Evolutionary conservation across 306 rosid species (phyloP), one percentile per base, ranked within the genome.

Genomic region (Astragalus glycyphyllos): DNA sequence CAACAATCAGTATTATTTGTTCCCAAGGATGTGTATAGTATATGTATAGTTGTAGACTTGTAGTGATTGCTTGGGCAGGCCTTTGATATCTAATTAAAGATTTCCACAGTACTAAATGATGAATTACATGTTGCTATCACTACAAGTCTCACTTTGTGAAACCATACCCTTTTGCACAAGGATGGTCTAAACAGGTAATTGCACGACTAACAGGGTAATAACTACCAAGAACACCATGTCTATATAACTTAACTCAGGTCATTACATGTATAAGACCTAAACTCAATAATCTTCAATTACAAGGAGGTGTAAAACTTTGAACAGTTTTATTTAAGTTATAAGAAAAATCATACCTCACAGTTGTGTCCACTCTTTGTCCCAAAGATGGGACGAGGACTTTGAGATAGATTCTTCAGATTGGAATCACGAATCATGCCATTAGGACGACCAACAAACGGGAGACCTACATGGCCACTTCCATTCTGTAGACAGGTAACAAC

Each of bases 291-390:
- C 55, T 31, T 65, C 68, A 37, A 75, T 17, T 62, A 47, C 40
- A 61, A 59, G 31, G 15, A 45, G 58, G 38, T 65, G 51, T 10
- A 60, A 29, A 49, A 57, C 34, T 34, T 54, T 12, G 20, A 50
- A 65, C 37, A 58, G 46, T 77, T 61, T 58, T 15, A 74, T 79
- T 57, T 15, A 49, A 53, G 35, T 10, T 20, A 34, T 11, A 14
- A 71, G 53, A 82, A 74, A 79, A 55, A 69, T 23, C 74, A 69
- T 83, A 93, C 98, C 97, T 87, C 86, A 77, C 84, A 79, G 68
- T 85, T 73, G 81, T 84, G 84, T 51, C 96, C 88, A 51, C 75
- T 85, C 63, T 79, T 77, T 59, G 76, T 42, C 65, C 89, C 85
- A 54, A 76, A 75, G 50, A 84, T 67, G 41, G 97, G 79, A 72